Percentiles rank a stretch among this genome's conserved stretches.
Evolutionary conservation across 2,329 filamentous ascomycete genomes (phyloP).

Genomic region (Ceratocystis papillata): DNA sequence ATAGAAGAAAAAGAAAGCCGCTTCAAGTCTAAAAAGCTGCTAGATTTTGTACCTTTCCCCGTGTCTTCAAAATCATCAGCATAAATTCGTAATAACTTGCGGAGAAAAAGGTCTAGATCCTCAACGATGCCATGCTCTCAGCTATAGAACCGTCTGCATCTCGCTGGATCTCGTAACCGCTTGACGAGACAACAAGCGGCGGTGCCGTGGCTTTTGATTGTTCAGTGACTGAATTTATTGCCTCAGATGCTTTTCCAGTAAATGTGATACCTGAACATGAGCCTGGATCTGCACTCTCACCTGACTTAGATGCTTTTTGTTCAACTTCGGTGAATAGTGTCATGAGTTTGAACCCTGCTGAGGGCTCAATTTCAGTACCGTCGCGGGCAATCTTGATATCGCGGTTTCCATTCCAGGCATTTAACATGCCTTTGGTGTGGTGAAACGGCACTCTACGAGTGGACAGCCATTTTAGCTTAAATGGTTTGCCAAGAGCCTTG

Average conservation of each 20-base stretch:
- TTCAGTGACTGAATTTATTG: neutral
- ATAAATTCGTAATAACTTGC: neutral
- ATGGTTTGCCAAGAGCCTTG: slow-evolving; percentile 57
- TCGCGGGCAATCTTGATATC: slow-evolving; percentile 95
- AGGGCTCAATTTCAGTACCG: slow-evolving; percentile 83
- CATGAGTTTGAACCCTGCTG: slow-evolving; percentile 63
- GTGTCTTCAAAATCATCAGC: neutral
- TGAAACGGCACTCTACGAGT: slow-evolving; percentile 79
- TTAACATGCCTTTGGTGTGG: slow-evolving; percentile 72
- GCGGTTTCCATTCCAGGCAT: slow-evolving; percentile 89
- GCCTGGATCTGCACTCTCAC: neutral
- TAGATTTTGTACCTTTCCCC: neutral
- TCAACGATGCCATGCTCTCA: neutral
- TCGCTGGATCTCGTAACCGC: neutral
- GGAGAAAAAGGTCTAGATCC: neutral
- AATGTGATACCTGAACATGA: too few species aligned
- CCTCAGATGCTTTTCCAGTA: neutral
- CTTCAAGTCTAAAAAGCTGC: neutral
- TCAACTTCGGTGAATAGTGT: slow-evolving; percentile 59
- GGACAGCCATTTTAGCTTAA: slow-evolving; percentile 82
- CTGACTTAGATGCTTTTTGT: slow-evolving; percentile 28
- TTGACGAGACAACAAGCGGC: neutral
- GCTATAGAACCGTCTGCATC: neutral
- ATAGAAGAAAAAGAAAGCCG: neutral
- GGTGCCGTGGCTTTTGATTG: neutral